phyloP scores from a whole-genome alignment of 2,329 filamentous ascomycete genomes.

The Chalara sp. region DNA sequence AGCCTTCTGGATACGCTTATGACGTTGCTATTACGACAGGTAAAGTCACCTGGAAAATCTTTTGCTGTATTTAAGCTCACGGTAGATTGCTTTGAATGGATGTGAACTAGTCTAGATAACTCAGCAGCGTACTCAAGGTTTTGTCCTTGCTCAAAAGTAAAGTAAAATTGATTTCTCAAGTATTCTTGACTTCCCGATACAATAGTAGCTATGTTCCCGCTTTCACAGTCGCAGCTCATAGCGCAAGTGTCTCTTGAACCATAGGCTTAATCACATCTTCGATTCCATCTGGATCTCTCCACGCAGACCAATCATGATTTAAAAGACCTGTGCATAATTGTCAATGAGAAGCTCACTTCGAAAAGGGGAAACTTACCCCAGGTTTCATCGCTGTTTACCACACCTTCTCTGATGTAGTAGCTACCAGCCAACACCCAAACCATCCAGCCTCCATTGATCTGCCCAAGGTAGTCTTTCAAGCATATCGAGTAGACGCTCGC shows the following conservation, averaged over 20 bases:
- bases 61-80: too few species aligned
- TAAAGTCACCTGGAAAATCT: too few species aligned
- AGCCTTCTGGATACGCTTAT: too few species aligned
- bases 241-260: background rate
- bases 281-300: background rate
- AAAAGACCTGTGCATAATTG: background rate
- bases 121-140: too few species aligned
- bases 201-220: too few species aligned
- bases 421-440: slow-evolving; percentile 54
- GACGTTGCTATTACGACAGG: too few species aligned
- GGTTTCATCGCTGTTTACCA: slow-evolving; percentile 47
- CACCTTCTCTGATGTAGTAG: slow-evolving; percentile 48
- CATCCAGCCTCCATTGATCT: slow-evolving; percentile 43
- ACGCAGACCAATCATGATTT: background rate
- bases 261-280: background rate
- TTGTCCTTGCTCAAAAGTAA: too few species aligned
- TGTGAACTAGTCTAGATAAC: too few species aligned
- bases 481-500: slow-evolving; percentile 42
- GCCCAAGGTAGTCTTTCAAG: slow-evolving; percentile 34
- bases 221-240: too few species aligned
- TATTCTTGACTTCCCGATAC: too few species aligned
- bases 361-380: slow-evolving; percentile 40
- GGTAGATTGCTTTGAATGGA: too few species aligned
- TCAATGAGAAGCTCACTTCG: background rate
- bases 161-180: too few species aligned